A percentile compares a stretch with the other conserved stretches of the same genome.
These are phyloP conservation scores for Ceratocystis eucalypticola DNA, from an alignment of 2,329 filamentous ascomycete species.

Conservation along the genomic window DNA sequence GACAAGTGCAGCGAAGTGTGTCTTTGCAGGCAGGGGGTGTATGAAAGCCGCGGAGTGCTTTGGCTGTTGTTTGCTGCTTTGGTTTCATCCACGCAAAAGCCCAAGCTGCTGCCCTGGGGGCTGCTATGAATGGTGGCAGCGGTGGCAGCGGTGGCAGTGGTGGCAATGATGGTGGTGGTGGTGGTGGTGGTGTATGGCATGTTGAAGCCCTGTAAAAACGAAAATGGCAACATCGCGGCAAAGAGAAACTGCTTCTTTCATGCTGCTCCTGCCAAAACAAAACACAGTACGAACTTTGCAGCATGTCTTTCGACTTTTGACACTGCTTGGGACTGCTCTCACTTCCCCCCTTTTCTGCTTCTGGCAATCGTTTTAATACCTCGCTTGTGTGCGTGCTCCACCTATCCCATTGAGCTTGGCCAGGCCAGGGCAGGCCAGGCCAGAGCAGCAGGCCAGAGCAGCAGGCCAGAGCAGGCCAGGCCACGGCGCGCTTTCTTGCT, in stretches of 20 bases:
- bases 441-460: too few species aligned
- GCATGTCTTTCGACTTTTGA: background rate
- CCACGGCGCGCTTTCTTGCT: background rate
- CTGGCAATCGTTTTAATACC: background rate
- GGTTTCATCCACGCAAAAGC: too few species aligned
- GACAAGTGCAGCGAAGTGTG: background rate
- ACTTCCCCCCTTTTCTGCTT: background rate
- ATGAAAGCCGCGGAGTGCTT: background rate
- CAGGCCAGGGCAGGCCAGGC: background rate
- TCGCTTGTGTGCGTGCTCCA: background rate
- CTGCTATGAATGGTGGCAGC: background rate
- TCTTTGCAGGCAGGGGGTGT: background rate
- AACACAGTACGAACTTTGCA: background rate
- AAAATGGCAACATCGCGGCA: background rate
- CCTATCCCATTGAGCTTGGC: background rate
- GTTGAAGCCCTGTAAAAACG: constrained; percentile 1
- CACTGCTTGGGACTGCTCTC: background rate
- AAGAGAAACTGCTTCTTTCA: background rate
- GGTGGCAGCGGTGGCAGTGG: background rate
- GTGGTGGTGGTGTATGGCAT: background rate
- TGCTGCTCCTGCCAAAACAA: background rate
- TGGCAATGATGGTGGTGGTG: background rate
- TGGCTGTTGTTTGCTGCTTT: background rate
- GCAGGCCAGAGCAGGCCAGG: background rate
- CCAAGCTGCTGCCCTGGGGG: too few species aligned